Conservation (phyloP, 2,329 filamentous ascomycete species). For the Coccinonectria pachysandricola region DNA sequence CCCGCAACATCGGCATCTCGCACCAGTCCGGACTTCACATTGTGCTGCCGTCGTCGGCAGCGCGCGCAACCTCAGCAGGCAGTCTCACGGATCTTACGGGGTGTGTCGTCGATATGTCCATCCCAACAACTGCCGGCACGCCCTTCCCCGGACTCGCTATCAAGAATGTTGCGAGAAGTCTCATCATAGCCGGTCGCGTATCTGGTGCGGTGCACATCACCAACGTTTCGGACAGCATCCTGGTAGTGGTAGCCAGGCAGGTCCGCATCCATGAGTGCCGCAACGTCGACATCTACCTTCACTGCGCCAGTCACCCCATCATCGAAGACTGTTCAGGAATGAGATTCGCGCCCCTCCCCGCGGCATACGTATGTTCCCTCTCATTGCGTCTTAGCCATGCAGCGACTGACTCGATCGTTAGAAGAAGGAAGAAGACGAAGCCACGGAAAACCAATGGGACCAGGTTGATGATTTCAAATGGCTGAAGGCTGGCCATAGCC, state of each 20-base stretch:
- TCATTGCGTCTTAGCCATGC: not conserved
- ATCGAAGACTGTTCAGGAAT: slow-evolving; percentile 80
- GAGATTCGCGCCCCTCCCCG: slow-evolving; percentile 68
- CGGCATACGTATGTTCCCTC: slow-evolving; percentile 50
- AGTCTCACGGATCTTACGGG: slow-evolving; percentile 57
- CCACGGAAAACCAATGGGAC: slow-evolving; percentile 62
- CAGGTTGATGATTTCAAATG: slow-evolving; percentile 97
- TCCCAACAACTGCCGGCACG: slow-evolving; percentile 42
- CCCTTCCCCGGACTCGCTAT: slow-evolving; percentile 62
- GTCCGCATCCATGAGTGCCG: slow-evolving; percentile 84
- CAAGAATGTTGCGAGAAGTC: slow-evolving; percentile 56
- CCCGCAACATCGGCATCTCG: slow-evolving; percentile 53
- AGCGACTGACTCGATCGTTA: slow-evolving; percentile 7
- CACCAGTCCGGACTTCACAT: slow-evolving; percentile 63
- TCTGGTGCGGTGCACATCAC: slow-evolving; percentile 78
- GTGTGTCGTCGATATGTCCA: slow-evolving; percentile 74
- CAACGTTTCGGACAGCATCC: slow-evolving; percentile 56
- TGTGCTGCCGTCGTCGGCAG: slow-evolving; percentile 61
- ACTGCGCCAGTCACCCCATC: slow-evolving; percentile 75
- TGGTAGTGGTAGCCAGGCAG: slow-evolving; percentile 75
- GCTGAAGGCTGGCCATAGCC: slow-evolving; percentile 76
- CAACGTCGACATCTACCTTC: slow-evolving; percentile 74
- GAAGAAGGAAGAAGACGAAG: slow-evolving; percentile 20
- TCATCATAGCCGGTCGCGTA: slow-evolving; percentile 72
- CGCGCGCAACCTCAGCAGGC: slow-evolving; percentile 62